These are phyloP conservation scores for Cercospora sesami DNA, from an alignment of 2,329 filamentous ascomycete species.

Conservation along the genomic window DNA sequence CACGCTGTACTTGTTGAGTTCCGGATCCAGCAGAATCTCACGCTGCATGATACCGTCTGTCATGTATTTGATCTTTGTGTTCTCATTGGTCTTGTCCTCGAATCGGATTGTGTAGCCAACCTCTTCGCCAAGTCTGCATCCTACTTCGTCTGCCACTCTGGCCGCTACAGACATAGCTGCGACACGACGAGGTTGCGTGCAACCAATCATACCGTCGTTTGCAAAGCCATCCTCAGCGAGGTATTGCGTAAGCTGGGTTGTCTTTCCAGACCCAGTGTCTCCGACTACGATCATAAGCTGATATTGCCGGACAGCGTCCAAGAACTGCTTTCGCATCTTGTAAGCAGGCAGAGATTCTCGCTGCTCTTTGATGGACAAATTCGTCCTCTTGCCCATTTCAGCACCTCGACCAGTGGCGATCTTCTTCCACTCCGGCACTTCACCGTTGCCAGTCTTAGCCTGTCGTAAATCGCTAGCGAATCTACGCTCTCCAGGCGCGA, in stretches of 20 bases:
- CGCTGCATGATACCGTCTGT: constrained; percentile 97
- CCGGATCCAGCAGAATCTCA: constrained; percentile 89
- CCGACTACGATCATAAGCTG: constrained; percentile 95
- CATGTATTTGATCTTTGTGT: constrained; percentile 98
- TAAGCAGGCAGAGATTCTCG: constrained; percentile 85
- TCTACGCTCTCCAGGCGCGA: constrained; percentile 75
- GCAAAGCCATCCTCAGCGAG: constrained; percentile 89
- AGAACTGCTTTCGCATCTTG: constrained; percentile 81
- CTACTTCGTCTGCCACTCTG: constrained; percentile 93
- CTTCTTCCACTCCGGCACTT: constrained; percentile 89
- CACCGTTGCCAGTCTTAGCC: constrained; percentile 63
- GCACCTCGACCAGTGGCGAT: constrained; percentile 69
- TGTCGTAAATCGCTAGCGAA: constrained; percentile 86
- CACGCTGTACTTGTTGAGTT: constrained; percentile 84
- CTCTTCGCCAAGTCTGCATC: constrained; percentile 83
- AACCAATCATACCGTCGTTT: constrained; percentile 85
- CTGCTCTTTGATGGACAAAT: constrained; percentile 92
- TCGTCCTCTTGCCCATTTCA: constrained; percentile 80
- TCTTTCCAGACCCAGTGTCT: constrained; percentile 96
- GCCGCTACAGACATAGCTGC: constrained; percentile 97
- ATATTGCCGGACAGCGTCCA: constrained; percentile 82
- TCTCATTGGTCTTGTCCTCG: constrained; percentile 84
- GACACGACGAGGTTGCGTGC: constrained; percentile 94
- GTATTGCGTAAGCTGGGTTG: constrained; percentile 93
- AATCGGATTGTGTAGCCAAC: constrained; percentile 98